A percentile compares a stretch with the other conserved stretches of the same genome.
Conservation (phyloP, 106 monocot species). For the Posidonia australis region DNA sequence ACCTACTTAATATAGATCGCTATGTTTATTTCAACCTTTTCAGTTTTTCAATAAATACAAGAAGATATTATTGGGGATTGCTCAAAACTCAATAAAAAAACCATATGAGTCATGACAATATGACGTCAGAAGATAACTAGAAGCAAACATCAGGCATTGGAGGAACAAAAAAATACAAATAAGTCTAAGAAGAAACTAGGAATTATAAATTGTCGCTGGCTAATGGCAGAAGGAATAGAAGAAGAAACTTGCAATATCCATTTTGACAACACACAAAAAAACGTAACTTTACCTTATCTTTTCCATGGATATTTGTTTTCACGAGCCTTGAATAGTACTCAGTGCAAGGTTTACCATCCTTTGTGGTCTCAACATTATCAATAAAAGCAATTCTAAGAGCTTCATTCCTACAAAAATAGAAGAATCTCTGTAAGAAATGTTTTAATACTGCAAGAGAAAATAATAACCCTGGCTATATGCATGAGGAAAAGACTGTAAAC, state of each 20-base stretch:
- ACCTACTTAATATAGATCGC: too few species aligned
- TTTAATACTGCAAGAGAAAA: background rate
- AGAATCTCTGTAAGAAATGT: background rate
- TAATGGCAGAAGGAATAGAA: background rate
- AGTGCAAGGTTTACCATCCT: slow-evolving; percentile 35
- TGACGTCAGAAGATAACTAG: too few species aligned
- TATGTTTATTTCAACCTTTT: too few species aligned
- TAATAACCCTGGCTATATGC: background rate
- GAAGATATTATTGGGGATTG: too few species aligned
- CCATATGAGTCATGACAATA: too few species aligned
- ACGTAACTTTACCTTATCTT: slow-evolving; percentile 50
- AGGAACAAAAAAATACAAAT: too few species aligned
- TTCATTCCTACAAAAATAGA: slow-evolving; percentile 44
- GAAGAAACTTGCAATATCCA: background rate
- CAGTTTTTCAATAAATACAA: too few species aligned
- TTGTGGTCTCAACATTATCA: slow-evolving; percentile 45
- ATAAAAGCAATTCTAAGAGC: slow-evolving; percentile 84
- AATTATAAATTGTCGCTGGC: too few species aligned
- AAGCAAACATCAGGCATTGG: too few species aligned
- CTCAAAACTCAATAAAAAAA: too few species aligned
- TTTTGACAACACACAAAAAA: background rate
- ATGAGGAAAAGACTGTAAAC: background rate
- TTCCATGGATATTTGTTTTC: slow-evolving; percentile 80
- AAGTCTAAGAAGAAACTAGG: too few species aligned
- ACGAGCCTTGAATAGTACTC: slow-evolving; percentile 84